Conservation (phyloP, 306 rosid genomes). For the Luffa aegyptiaca region DNA sequence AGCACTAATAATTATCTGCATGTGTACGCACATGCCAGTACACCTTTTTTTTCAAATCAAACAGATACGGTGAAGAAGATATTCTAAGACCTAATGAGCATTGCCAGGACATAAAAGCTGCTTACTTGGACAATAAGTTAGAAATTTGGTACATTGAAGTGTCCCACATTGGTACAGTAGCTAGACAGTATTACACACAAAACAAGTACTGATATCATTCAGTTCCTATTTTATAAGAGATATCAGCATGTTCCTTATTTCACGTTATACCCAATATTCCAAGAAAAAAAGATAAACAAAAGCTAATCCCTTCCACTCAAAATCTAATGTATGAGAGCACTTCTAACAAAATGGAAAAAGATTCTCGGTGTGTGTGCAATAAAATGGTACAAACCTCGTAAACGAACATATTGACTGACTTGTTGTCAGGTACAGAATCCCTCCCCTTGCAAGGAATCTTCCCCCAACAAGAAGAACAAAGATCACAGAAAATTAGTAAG, state of each 20-base stretch:
- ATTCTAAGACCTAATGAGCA: background rate
- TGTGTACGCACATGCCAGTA: background rate
- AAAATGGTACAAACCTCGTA: slow-evolving; percentile 66
- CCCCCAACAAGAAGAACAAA: slow-evolving; percentile 24
- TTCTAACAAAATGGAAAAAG: slow-evolving; percentile 4
- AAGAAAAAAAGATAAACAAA: background rate
- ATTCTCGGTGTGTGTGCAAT: background rate
- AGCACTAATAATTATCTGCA: background rate
- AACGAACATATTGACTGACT: slow-evolving; percentile 78
- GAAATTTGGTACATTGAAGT: background rate
- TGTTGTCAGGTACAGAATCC: slow-evolving; percentile 84
- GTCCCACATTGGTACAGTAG: background rate
- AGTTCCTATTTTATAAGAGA: background rate
- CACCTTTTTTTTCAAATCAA: background rate
- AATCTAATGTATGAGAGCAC: slow-evolving; percentile 6
- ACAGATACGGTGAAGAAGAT: background rate
- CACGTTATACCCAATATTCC: background rate
- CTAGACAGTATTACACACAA: background rate
- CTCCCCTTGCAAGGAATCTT: slow-evolving; percentile 96
- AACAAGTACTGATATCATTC: background rate
- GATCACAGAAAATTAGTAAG: slow-evolving; percentile 9
- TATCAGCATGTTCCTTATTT: background rate
- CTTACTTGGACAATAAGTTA: background rate
- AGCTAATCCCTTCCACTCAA: background rate
- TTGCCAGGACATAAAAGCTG: background rate